phyloP scores from a whole-genome alignment of 805 yeast genomes.

The Yarrowia sp. region DNA sequence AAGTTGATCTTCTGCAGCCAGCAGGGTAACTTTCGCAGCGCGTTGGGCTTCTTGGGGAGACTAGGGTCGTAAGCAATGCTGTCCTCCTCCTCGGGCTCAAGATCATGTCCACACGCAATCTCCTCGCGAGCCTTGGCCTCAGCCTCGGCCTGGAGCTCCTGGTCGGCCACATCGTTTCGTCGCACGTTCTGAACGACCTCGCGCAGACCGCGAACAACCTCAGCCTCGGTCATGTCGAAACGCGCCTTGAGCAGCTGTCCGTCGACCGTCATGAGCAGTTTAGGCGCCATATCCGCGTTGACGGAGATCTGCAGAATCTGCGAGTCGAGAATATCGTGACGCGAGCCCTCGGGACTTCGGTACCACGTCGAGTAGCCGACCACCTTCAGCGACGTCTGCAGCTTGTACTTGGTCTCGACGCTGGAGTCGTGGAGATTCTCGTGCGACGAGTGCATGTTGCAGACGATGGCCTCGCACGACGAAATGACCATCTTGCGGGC shows the following conservation, averaged over 20 bases:
- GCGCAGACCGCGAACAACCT: slow-evolving; percentile 38
- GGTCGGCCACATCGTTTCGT: neutral
- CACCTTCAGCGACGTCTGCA: slow-evolving; percentile 33
- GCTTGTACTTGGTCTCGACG: slow-evolving; percentile 32
- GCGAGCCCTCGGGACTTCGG: slow-evolving; percentile 34
- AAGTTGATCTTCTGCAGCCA: slow-evolving; percentile 37
- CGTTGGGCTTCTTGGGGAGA: neutral
- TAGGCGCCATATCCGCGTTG: slow-evolving; percentile 36
- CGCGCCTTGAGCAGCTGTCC: slow-evolving; percentile 35
- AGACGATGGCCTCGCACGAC: slow-evolving; percentile 37
- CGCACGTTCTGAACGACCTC: slow-evolving; percentile 29
- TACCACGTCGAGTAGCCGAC: slow-evolving; percentile 36
- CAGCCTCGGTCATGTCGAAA: slow-evolving; percentile 36
- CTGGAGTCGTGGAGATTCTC: slow-evolving; percentile 10
- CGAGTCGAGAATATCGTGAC: slow-evolving; percentile 35
- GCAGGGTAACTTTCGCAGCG: slow-evolving; percentile 32
- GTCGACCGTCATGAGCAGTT: slow-evolving; percentile 33
- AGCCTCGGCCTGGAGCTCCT: neutral
- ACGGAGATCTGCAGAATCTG: slow-evolving; percentile 33
- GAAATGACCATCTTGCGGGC: slow-evolving; percentile 38
- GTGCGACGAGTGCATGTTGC: slow-evolving; percentile 36
- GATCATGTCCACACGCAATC: slow-evolving; percentile 1
- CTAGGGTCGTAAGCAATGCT: neutral
- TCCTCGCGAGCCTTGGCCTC: slow-evolving; percentile 12
- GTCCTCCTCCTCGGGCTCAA: neutral